Base-by-base conservation (phyloP, 768 basidiomycete species). In the Rhodotorula paludigena region DNA sequence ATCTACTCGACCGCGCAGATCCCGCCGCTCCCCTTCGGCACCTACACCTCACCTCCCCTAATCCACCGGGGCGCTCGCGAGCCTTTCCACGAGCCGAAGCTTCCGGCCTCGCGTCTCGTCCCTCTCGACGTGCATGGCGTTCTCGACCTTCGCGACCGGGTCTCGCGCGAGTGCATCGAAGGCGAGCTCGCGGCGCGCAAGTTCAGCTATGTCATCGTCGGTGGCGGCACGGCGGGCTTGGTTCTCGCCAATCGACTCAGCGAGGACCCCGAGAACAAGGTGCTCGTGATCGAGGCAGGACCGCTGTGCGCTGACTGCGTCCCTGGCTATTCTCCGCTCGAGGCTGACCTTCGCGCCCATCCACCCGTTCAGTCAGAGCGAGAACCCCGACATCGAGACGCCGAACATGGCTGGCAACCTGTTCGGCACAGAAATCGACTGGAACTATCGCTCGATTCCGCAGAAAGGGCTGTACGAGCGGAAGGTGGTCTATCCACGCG, bases 201-300 rank as follows among this genome's bases (percentile, higher is more conserved):
- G 36, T 64, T 48, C 48, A 44, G 21, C 39, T 60, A 54, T 30
- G 33, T 66, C 25, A 36, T 66, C 32, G 59, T 66, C 12, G 68
- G 63, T 3, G 68, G 64, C 14, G 64, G 61, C 1, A 77, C 76
- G 3, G 74, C 75, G 23, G 76, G 76, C 9, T 68, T 77, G 25
- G 73, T 72, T 0, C 58, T 77, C 16, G 76, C 76, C 15, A 65
- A 65, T 20, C 61, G 76, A 14, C 56, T 74, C 10, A 41, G 66
- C n/a, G 75, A 73, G 58, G 64, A 74, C 18, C 33, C 64, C 15
- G 36, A 33, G 25, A 68, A 61, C 33, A 56, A 48, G 30, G 74
- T 77, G 12, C 66, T 66, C 18, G 74, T 77, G 32, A 44, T 77
- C 45, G 76, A 77, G 62, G 76, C 75, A 3, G 76, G 76, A 5